Base-by-base conservation (phyloP, 768 basidiomycete genomes). In the Coprinopsis marcescibilis region DNA sequence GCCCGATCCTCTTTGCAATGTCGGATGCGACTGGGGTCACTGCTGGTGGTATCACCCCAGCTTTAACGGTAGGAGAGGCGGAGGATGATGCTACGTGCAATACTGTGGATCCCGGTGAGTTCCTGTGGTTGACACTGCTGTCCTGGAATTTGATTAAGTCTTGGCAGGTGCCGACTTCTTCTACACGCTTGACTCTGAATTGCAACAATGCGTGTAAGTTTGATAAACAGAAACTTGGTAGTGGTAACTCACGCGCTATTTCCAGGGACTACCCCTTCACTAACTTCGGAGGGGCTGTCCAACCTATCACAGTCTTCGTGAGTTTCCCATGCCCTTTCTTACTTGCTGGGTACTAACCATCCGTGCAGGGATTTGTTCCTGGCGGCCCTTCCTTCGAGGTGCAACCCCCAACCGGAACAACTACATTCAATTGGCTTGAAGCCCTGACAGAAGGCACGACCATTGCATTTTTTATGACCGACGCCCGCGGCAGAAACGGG, bases 201-300 rank as follows among this genome's bases (percentile, higher is more conserved):
- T 65, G n/a, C 21, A 41, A 15, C 58, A 63, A 43, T 65, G 63
- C 60, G 52, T 53, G 63, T 63, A 41, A 55, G 55, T 58, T 13
- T 6, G 12, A 3, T 29, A n/a, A n/a, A n/a, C n/a, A n/a, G n/a
- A n/a, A n/a, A n/a, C n/a, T n/a, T n/a, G n/a, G n/a, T n/a, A n/a
- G n/a, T n/a, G n/a, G n/a, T n/a, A n/a, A n/a, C n/a, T n/a, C n/a
- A n/a, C n/a, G n/a, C n/a, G n/a, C n/a, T n/a, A n/a, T n/a, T n/a
- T 30, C n/a, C 25, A 60, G 63, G 25, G 43, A 58, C 29, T 65
- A 57, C 42, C 55, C 56, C 1, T 62, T 61, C 37, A 59, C 52
- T 14, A 46, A 52, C 11, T 63, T 57, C 36, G 46, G 35, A 11
- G 38, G 51, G 13, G 60, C 60, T 1, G 37, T 55, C 0, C 56